A percentile compares a stretch with the other conserved stretches of the same genome.
Evolutionary conservation across 805 yeast genomes (phyloP).

Genomic region (Lachancea fermentati): DNA sequence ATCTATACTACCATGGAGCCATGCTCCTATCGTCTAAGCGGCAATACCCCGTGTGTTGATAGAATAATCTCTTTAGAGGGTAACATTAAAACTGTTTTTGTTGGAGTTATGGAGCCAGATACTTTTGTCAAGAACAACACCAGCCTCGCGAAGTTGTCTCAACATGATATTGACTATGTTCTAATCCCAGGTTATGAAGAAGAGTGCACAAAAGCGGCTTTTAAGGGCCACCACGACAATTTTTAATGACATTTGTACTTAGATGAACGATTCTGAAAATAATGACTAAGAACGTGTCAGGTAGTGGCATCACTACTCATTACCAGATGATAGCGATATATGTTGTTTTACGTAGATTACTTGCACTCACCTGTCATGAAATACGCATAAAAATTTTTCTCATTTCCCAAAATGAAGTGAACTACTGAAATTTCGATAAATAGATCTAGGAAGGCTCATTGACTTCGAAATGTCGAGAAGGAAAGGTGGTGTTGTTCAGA

Average conservation of each 20-base stretch:
- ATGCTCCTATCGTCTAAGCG: constrained; percentile 82
- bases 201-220: constrained; percentile 62
- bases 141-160: constrained; percentile 51
- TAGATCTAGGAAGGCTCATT: background rate
- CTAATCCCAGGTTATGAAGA: constrained; percentile 81
- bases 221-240: constrained; percentile 54
- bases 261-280: too few relatives aligned
- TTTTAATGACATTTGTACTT: background rate
- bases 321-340: too few relatives aligned
- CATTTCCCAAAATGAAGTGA: background rate
- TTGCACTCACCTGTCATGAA: background rate
- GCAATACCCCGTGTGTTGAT: constrained; percentile 83
- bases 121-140: constrained; percentile 78
- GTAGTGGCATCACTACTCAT: too few relatives aligned
- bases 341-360: too few relatives aligned
- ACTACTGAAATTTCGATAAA: too few relatives aligned
- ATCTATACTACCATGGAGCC: constrained; percentile 98
- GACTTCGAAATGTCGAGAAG: constrained; percentile 19
- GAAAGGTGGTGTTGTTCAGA: constrained; percentile 15
- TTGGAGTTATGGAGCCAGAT: constrained; percentile 88
- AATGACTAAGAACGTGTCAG: too few relatives aligned
- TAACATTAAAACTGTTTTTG: constrained; percentile 67
- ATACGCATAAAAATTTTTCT: background rate
- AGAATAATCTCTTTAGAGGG: constrained; percentile 52
- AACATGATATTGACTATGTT: constrained; percentile 59